These are phyloP conservation scores for Heterobasidion irregulare DNA, from an alignment of 1,284 basidiomycete species.

Conservation along the genomic window DNA sequence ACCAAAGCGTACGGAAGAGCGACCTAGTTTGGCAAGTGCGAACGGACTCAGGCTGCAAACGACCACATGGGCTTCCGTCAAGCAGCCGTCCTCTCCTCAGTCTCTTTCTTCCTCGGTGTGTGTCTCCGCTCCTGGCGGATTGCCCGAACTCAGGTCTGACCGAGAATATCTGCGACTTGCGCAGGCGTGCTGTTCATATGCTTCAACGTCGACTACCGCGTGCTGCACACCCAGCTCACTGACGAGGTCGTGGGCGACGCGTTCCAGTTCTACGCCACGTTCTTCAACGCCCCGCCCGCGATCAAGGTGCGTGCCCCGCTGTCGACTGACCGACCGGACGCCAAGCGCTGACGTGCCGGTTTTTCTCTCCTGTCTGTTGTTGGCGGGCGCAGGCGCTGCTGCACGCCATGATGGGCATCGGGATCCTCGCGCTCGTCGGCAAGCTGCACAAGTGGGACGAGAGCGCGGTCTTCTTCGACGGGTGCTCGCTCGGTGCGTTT, in stretches of 20 bases:
- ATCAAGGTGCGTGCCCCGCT: slow-evolving; percentile 58
- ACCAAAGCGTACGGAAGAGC: too few relatives aligned
- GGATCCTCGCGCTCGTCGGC: slow-evolving; percentile 61
- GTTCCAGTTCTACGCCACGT: slow-evolving; percentile 82
- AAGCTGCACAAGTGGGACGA: slow-evolving; percentile 85
- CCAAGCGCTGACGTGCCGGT: neutral
- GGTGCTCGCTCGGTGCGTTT: slow-evolving; percentile 65
- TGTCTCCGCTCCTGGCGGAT: slow-evolving; percentile 3
- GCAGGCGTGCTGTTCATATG: slow-evolving; percentile 83
- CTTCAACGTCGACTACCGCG: slow-evolving; percentile 77
- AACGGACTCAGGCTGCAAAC: neutral
- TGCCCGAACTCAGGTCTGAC: slow-evolving; percentile 3
- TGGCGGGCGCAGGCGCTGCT: slow-evolving; percentile 55
- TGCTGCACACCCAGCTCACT: slow-evolving; percentile 62
- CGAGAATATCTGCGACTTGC: slow-evolving; percentile 4
- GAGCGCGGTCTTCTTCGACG: slow-evolving; percentile 89
- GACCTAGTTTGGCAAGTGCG: neutral
- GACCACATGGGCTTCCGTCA: slow-evolving; percentile 73
- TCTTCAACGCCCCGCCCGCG: slow-evolving; percentile 83
- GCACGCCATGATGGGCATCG: slow-evolving; percentile 74
- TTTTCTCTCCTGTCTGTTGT: neutral
- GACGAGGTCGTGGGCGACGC: slow-evolving; percentile 64
- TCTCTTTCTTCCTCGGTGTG: slow-evolving; percentile 70
- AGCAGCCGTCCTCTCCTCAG: slow-evolving; percentile 74
- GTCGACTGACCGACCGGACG: neutral